phyloP scores from a whole-genome alignment of 2,329 filamentous ascomycete genomes.

The Mycosphaerella sp. region DNA sequence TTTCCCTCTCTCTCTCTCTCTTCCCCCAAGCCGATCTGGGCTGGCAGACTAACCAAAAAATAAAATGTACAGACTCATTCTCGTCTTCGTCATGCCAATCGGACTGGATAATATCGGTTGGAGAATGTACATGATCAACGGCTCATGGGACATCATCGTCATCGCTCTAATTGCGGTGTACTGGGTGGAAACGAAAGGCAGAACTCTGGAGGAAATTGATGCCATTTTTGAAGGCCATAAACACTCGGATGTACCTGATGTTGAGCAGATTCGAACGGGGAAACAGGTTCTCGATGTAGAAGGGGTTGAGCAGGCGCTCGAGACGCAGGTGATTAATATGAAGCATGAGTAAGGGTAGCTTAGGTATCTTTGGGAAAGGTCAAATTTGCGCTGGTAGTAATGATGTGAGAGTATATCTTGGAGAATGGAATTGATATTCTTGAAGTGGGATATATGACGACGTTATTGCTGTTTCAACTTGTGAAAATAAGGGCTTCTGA shows the following conservation, averaged over 20 bases:
- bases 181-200: conserved; percentile 30
- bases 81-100: conserved; percentile 45
- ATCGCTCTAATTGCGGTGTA: conserved; percentile 33
- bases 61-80: conserved; percentile 19
- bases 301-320: conserved; percentile 19
- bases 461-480: too few relatives aligned
- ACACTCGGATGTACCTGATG: conserved; percentile 24
- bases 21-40: not conserved
- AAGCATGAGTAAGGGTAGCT: conserved; percentile 8
- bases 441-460: too few relatives aligned
- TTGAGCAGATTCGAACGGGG: conserved; percentile 20
- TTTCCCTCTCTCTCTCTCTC: not conserved
- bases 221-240: conserved; percentile 29
- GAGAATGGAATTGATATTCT: too few relatives aligned
- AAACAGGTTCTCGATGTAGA: conserved; percentile 18
- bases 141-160: conserved; percentile 37
- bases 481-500: too few relatives aligned
- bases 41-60: too few relatives aligned
- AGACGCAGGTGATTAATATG: conserved; percentile 13
- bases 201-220: conserved; percentile 31
- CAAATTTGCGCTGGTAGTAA: too few relatives aligned
- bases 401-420: too few relatives aligned
- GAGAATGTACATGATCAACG: conserved; percentile 41
- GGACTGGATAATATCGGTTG: conserved; percentile 50
- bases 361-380: too few relatives aligned